Base-by-base conservation (phyloP, 768 basidiomycete genomes). In the Lentinula sp. region DNA sequence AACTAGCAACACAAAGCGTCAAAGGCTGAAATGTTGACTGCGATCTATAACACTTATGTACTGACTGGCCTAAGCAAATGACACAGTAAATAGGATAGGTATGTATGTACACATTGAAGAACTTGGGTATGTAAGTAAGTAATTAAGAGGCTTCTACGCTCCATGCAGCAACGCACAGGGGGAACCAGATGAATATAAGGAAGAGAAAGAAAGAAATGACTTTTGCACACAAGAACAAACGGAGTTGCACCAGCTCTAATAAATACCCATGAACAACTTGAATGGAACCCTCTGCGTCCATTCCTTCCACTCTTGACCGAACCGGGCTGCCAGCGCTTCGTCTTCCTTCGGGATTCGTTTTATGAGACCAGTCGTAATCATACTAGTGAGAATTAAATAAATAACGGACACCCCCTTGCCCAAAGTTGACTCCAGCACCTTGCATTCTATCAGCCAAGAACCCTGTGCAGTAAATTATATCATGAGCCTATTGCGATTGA, bases 261-360 rank as follows among this genome's bases (percentile, higher is more conserved):
- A 79, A 13, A 84, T 42, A 35, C 78, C 73, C 20, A 83, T 83
- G 51, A 85, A 64, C 35, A 85, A 69, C 58, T 68, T 81, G 59
- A 78, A 82, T 8, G 74, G 79, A 10, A 85, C 83, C 42, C 62
- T 69, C 49, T 61, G 62, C 6, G 76, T 77, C 80, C 81, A 85
- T 1, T 67, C 64, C 12, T 75, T 72, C 77, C 79, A 77, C 56
- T 79, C 69, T 50, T 69, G 68, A 4, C 79, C 76, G 67, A 81
- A 82, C 18, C 64, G 66, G 56, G 71, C 65, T 56, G 70, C 66
- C 62, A 84, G 64, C 10, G 74, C 73, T 35, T 73, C 69, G 57
- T 84, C 82, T 68, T 84, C 83, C 62, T 71, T 76, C 6, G 67
- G 64, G 71, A 80, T 79, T 13, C 82, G 73, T 39, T 65, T 64